Evolutionary conservation across 2,329 filamentous ascomycete genomes (phyloP), one percentile per base, ranked within the genome.

Genomic region (Claviceps cyperi): DNA sequence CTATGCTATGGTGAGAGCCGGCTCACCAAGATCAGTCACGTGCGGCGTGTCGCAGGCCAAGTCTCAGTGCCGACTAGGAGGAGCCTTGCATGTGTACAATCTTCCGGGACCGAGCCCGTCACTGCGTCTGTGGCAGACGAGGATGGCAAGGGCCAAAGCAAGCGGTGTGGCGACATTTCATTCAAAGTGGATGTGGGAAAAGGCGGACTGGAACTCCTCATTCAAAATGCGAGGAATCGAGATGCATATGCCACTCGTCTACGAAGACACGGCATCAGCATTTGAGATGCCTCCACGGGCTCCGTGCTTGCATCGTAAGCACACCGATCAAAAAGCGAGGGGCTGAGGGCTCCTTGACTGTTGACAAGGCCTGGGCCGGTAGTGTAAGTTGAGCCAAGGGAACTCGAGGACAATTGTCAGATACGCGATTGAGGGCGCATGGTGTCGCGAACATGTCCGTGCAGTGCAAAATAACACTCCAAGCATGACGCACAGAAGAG

Each of bases 181-280:
- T 94, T 88, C 67, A 79, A 75, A 63, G 76, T 91, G 46, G 78
- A 92, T 62, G 86, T 94, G 53, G 86, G 85, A 3, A 77, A 84
- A 2, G 70, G 66, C 58, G 86, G 88, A 0, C 58, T 81, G 60
- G 70, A 73, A 49, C 72, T 78, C 55, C 78, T 81, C 65, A 74
- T 87, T 85, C 64, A 81, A 74, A 66, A 66, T 81, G 52, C 60
- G 55, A 53, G 14, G 40, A 44, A 13, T 19, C 13, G n/a, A 36
- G 41, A 24, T 13, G 22, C 22, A 9, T n/a, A 21, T 43, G 43
- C 13, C 5, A 44, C 8, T 9, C 24, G 24, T 28, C 24, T 32
- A 32, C 3, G 3, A 32, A 32, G 28, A 9, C 28, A 32, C 28
- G 28, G 28, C 28, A 32, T 32, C 28, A 32, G 24, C 3, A 28